Base-by-base conservation (phyloP, 177 flowering plant species). In the Vitis hybrid region DNA sequence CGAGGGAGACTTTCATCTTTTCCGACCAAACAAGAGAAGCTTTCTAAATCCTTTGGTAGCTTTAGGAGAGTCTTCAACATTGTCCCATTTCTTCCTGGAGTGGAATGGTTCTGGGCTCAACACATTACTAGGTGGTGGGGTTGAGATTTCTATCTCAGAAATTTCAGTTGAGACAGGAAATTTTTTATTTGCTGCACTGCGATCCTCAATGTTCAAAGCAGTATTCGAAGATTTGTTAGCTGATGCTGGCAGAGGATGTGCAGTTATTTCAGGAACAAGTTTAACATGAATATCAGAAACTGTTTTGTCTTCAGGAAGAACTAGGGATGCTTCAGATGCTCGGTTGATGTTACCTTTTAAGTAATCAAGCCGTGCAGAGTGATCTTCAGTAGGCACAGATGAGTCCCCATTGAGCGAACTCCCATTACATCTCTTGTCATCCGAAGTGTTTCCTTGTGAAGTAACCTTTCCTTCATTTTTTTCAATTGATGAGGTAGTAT, bases 11-110 rank as follows among this genome's bases (percentile, higher is more conserved):
- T 56, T 70, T 74, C 68, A 68, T 70, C 76, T 82, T 78, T 81
- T 88, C 70, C 85, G 72, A 51, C 94, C 98, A 71, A 92, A 89
- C 74, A 89, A 61, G 8, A 92, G 88, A 66, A 92, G 96, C 80
- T 87, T 90, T 72, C 86, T 83, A 66, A 92, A 81, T 55, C 96
- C 94, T 76, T 85, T 90, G 10, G 85, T 65, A 51, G 84, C 78
- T 74, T 86, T 85, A 10, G 84, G 79, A 69, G 88, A 77, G 77
- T 67, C 70, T 60, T 86, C 93, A 56, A 77, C 78, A 59, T 64
- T 78, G 70, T 68, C 76, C 95, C 95, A 89, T 75, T 92, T 90
- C 85, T 84, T 92, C 78, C 98, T 84, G 48, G 87, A 70, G 67
- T 78, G 85, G 65, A 39, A 13, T 39, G 59, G 64, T 39, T 90